A percentile compares a stretch with the other conserved stretches of the same genome.
phyloP scores from a whole-genome alignment of 208 protist species.

The Acanthamoeba lenticulata region DNA sequence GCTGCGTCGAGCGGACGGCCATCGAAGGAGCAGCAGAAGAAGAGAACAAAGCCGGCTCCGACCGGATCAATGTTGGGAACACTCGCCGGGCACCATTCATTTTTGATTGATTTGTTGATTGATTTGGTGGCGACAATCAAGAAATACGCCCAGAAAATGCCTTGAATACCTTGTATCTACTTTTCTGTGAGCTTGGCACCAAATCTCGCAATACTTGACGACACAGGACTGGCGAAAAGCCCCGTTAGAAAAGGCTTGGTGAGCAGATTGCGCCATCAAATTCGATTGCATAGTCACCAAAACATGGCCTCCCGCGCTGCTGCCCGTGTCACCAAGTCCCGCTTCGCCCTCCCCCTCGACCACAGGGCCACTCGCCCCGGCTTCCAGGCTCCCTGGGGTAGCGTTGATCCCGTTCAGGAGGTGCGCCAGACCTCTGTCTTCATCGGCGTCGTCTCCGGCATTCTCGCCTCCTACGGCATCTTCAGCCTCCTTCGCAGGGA shows the following conservation, averaged over 20 bases:
- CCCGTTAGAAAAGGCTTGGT: too few relatives aligned
- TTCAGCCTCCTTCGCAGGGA: not conserved
- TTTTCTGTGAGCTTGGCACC: not conserved
- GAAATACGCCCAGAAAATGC: not conserved
- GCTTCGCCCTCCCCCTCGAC: constrained; percentile 22
- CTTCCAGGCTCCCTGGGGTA: constrained; percentile 52
- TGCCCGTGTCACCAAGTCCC: not conserved
- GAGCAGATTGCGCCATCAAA: not conserved
- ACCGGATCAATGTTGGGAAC: not conserved
- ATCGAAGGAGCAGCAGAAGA: too few relatives aligned
- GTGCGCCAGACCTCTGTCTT: not conserved
- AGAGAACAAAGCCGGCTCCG: not conserved
- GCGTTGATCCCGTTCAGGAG: not conserved
- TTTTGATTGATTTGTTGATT: not conserved
- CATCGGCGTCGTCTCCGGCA: not conserved
- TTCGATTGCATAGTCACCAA: not conserved
- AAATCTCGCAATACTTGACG: not conserved
- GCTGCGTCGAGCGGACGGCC: not conserved
- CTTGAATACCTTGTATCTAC: not conserved
- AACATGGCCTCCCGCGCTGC: not conserved
- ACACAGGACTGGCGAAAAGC: too few relatives aligned
- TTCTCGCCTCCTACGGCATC: not conserved
- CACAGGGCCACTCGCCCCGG: constrained; percentile 25
- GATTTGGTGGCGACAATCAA: too few relatives aligned
- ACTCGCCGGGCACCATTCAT: not conserved